Base-by-base conservation (phyloP, 495 filamentous ascomycete genomes). In the Durotheca rogersii region DNA sequence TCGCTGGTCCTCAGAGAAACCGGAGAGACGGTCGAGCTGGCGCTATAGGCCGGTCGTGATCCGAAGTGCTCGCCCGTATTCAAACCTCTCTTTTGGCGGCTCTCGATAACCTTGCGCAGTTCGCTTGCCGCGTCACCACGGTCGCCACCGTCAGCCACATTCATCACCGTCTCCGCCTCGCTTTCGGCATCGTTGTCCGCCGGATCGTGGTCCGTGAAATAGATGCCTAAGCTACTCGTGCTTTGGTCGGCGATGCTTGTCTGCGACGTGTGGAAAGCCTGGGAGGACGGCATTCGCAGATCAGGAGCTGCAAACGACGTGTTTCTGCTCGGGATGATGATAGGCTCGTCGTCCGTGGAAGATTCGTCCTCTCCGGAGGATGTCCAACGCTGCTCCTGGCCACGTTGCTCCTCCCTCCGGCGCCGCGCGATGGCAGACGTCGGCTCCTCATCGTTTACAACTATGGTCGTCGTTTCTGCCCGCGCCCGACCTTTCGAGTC, bases 61-160 rank as follows among this genome's bases (percentile, higher is more conserved):
- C 33, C 17, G 21, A 53, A 35, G 21, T 47, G 56, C 30, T 52
- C 29, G 29, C 27, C 61, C 19, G 48, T 32, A 58, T 72, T 61
- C 56, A 71, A 47, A 53, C 70, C 59, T 16, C 72, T 67, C 41
- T 77, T 80, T 41, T 81, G 79, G 19, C 85, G 78, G 31, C 74
- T 80, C 62, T 86, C 82, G 12, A 87, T 71, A 12, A 94, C 76
- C 66, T 87, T 88, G 20, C 84, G 83, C 21, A 94, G 69, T 46
- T 88, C 88, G 59, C 79, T 74, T 9, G 77, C 69, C 2, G 81
- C 81, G 58, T 80, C 72, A 4, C 72, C 75, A 29, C 47, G 39
- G 25, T 47, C 57, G 46, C 69, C 56, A 34, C 71, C 71, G 16
- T 66, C 59, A 7, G 55, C 25, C 32, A 73, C 62, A 37, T 78